Conservation (phyloP, 805 yeast genomes). For the Metschnikowia anglica region DNA sequence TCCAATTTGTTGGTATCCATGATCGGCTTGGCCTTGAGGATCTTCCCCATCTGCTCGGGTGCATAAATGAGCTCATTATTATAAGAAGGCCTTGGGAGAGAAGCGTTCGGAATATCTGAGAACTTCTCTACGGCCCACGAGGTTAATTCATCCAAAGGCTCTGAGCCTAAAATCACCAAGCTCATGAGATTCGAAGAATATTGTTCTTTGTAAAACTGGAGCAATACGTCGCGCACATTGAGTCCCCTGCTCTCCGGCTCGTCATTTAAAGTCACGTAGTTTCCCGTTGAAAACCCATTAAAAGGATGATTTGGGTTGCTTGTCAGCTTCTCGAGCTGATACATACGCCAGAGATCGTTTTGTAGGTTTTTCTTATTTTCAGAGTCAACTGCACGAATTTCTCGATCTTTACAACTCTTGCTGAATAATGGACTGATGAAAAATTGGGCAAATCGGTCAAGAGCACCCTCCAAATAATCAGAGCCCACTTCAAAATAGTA, state of each 20-base stretch:
- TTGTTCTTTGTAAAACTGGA: conserved; percentile 66
- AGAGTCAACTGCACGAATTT: conserved; percentile 91
- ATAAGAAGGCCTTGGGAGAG: conserved; percentile 46
- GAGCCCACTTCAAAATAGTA: conserved; percentile 84
- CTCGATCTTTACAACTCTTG: conserved; percentile 78
- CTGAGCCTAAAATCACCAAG: conserved; percentile 80
- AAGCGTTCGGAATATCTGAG: conserved; percentile 55
- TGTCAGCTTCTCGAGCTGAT: conserved; percentile 76
- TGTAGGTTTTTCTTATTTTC: conserved; percentile 94
- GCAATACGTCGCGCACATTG: conserved; percentile 77
- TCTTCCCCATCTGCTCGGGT: conserved; percentile 46
- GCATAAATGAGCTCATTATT: conserved; percentile 47
- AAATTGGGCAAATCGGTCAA: conserved; percentile 91
- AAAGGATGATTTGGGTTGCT: conserved; percentile 79
- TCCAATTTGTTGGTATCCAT: conserved; percentile 73
- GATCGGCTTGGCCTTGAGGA: conserved; percentile 74
- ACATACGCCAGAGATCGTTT: conserved; percentile 83
- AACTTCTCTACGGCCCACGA: conserved; percentile 69
- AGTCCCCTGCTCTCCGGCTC: conserved; percentile 59
- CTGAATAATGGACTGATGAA: conserved; percentile 82
- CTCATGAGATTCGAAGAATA: conserved; percentile 91
- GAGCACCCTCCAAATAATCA: conserved; percentile 76
- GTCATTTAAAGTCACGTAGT: conserved; percentile 66
- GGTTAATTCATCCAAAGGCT: conserved; percentile 68
- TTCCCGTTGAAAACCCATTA: conserved; percentile 89